These are phyloP conservation scores for Plasmodium cynomolgi DNA, from an alignment of 169 alveolate species.

Conservation along the genomic window DNA sequence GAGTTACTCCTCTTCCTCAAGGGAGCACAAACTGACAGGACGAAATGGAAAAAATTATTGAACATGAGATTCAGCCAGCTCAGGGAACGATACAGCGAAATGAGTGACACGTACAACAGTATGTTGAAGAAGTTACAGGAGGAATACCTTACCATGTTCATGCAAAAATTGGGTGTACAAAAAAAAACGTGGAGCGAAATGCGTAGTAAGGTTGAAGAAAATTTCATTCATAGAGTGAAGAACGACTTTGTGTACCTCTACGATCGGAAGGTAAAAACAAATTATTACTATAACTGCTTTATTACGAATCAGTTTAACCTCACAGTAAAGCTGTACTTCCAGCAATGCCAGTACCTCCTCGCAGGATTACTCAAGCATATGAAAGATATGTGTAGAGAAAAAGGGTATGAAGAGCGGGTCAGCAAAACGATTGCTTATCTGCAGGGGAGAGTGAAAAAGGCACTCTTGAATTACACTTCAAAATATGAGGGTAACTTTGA, in stretches of 20 bases:
- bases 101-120: neutral
- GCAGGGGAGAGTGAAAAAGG: neutral
- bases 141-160: neutral
- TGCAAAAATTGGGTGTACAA: neutral
- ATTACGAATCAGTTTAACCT: conserved; percentile 25
- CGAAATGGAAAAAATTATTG: neutral
- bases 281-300: conserved; percentile 24
- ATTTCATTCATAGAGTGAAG: conserved; percentile 3
- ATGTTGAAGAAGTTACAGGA: conserved; percentile 2
- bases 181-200: neutral
- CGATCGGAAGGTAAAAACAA: conserved; percentile 23
- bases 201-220: neutral
- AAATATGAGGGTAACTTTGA: neutral
- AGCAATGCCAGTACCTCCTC: neutral
- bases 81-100: neutral
- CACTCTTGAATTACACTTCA: neutral
- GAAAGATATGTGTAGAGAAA: neutral
- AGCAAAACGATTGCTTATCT: neutral
- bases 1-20: neutral
- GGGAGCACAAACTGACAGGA: neutral
- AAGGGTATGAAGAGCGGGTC: conserved; percentile 5
- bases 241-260: conserved; percentile 23
- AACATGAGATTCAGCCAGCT: neutral
- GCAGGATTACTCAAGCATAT: neutral
- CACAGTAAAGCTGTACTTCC: neutral